Base-by-base conservation (phyloP, 179 eudicot genomes). In the Carnegiea gigantea region DNA sequence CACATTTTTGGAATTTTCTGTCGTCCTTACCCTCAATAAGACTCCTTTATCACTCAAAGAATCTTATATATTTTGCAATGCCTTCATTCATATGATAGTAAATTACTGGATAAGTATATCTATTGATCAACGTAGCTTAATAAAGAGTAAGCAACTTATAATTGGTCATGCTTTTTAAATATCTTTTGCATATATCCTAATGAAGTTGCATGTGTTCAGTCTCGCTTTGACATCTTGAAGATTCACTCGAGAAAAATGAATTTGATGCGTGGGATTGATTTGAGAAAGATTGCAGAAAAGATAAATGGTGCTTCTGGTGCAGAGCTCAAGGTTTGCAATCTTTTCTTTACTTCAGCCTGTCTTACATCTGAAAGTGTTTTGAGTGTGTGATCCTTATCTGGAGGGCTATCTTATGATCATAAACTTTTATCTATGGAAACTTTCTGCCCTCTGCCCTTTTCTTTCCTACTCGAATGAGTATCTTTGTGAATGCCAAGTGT, bases 281-380 rank as follows among this genome's bases (percentile, higher is more conserved):
- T 95, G 84, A 92, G 92, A 88, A 95, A 95, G 93, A 94, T 95
- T 77, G 98, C 95, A 7, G 98, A 87, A 79, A 95, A 95, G 86
- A 95, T 95, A 98, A 91, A 89, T 73, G 97, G 98, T 17, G 98
- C 98, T 18, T 95, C 98, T 80, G 98, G 98, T 84, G 98, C 98
- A 30, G 98, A 95, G 87, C 90, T 93, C 5, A 95, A 95, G 98
- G 98, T 93, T n/a, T 75, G 88, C 51, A 17, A 57, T 9, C 43
- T 70, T 21, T 40, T 82, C 36, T 62, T 51, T 53, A 33, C 64
- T 57, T 54, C 5, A 9, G 68, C 48, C 6, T 53, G 44, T 24
- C 4, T 5, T 51, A 51, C 18, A 51, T 12, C 1, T 51, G 57
- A 1, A 26, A 11, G 13, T 46, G 18, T 51, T 28, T 17, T 51